Evolutionary conservation across 805 yeast genomes (phyloP).

Genomic region (Wickerhamiella spandovensis): DNA sequence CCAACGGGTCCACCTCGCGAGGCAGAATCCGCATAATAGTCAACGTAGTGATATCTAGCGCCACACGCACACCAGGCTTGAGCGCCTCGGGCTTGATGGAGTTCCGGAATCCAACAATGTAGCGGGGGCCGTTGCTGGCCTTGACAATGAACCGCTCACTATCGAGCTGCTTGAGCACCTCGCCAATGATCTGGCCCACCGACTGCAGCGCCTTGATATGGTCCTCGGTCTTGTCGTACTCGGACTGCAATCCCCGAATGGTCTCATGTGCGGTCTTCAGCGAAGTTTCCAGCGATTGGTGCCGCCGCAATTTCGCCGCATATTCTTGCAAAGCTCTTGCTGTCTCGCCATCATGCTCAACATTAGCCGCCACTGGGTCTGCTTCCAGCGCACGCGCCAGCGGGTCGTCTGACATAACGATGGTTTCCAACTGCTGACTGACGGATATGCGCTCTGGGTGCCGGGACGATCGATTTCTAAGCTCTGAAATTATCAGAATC

Average conservation of each 20-base stretch:
- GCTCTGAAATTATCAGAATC: no score
- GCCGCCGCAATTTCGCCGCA: constrained; percentile 79
- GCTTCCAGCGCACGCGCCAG: constrained; percentile 17
- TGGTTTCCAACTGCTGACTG: neutral
- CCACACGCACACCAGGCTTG: constrained; percentile 90
- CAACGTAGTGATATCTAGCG: constrained; percentile 92
- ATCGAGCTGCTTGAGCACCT: constrained; percentile 86
- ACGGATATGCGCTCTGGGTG: no score
- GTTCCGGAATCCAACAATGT: constrained; percentile 93
- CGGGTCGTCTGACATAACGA: constrained; percentile 12
- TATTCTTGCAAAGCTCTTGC: constrained; percentile 64
- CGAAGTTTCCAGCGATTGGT: constrained; percentile 87
- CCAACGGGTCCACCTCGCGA: constrained; percentile 95
- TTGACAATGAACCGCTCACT: constrained; percentile 89
- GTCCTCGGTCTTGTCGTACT: constrained; percentile 85
- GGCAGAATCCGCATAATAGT: constrained; percentile 96
- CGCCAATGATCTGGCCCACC: constrained; percentile 95
- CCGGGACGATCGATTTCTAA: neutral
- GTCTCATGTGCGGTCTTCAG: constrained; percentile 70
- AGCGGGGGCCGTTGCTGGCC: constrained; percentile 94
- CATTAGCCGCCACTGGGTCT: constrained; percentile 14
- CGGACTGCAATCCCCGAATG: constrained; percentile 70
- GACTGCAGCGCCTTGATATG: constrained; percentile 95
- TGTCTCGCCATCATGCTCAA: constrained; percentile 38
- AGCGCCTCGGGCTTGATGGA: constrained; percentile 72